phyloP scores from a whole-genome alignment of 306 rosid species.

The Carpinus viminea region DNA sequence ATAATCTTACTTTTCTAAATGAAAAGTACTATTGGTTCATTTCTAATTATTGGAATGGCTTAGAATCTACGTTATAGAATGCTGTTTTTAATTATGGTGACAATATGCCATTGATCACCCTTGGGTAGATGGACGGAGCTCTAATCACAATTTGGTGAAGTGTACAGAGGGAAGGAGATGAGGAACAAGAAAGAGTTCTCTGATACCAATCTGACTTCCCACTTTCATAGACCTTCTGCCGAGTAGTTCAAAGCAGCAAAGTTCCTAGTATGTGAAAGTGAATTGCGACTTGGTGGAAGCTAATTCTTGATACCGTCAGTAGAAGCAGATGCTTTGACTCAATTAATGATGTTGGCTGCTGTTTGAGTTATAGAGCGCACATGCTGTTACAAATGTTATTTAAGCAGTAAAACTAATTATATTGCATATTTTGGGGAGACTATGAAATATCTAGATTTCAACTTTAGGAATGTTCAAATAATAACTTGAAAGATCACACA shows the following conservation, averaged over 20 bases:
- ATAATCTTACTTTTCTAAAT: neutral
- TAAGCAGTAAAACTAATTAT: neutral
- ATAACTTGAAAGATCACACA: neutral
- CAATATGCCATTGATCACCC: neutral
- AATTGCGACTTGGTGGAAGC: neutral
- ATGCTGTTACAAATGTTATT: neutral
- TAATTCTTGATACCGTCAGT: neutral
- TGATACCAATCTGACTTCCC: neutral
- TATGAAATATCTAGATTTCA: neutral
- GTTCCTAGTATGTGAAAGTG: neutral
- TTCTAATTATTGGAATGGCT: neutral
- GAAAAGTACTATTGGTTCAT: neutral
- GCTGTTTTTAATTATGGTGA: neutral
- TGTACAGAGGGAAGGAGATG: neutral
- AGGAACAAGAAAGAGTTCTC: neutral
- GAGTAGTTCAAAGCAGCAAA: neutral
- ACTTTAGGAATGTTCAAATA: neutral
- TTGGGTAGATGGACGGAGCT: neutral
- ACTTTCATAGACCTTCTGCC: neutral
- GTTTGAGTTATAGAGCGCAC: neutral
- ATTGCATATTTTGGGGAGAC: neutral
- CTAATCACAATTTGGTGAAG: conserved; percentile 5
- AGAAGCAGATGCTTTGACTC: neutral
- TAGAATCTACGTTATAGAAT: neutral
- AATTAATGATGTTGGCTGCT: neutral